Conservation (phyloP, 768 basidiomycete species). For the Pulveroboletus ravenelii region DNA sequence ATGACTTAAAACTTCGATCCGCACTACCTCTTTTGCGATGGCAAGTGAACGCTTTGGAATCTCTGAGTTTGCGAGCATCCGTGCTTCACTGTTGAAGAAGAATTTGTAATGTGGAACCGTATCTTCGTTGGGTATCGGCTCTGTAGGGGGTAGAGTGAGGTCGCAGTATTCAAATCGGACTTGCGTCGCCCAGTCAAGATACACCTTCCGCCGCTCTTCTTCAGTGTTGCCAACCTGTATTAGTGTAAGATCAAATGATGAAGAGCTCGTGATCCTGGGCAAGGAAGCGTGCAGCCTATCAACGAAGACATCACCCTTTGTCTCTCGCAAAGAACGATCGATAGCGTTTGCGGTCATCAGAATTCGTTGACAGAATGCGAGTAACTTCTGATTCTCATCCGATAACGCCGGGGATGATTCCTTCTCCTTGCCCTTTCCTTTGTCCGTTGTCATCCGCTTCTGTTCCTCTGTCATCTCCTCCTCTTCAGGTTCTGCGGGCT, state of each 20-base stretch:
- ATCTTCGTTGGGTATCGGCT: constrained; percentile 40
- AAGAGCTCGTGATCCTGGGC: constrained; percentile 62
- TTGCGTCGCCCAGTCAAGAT: constrained; percentile 78
- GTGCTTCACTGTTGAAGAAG: constrained; percentile 75
- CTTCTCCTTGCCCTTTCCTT: constrained; percentile 58
- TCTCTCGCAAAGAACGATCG: constrained; percentile 82
- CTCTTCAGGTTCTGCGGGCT: constrained; percentile 41
- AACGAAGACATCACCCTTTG: constrained; percentile 85
- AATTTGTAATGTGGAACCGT: constrained; percentile 73
- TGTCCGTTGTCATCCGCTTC: constrained; percentile 76
- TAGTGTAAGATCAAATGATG: constrained; percentile 38
- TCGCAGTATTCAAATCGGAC: constrained; percentile 92
- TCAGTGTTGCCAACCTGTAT: constrained; percentile 51
- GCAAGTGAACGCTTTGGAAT: constrained; percentile 90
- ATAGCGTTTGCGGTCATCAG: constrained; percentile 78
- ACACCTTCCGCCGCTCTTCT: constrained; percentile 62
- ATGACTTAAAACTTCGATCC: not conserved
- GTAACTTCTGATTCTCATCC: constrained; percentile 76
- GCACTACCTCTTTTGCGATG: constrained; percentile 86
- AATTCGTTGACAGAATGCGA: constrained; percentile 82
- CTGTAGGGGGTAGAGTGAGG: constrained; percentile 47
- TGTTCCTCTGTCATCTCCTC: constrained; percentile 84
- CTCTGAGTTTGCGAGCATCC: constrained; percentile 78
- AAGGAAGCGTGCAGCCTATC: constrained; percentile 69
- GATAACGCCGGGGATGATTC: constrained; percentile 37